Base-by-base conservation (phyloP, 2,329 filamentous ascomycete genomes). In the Penicillium hordei region DNA sequence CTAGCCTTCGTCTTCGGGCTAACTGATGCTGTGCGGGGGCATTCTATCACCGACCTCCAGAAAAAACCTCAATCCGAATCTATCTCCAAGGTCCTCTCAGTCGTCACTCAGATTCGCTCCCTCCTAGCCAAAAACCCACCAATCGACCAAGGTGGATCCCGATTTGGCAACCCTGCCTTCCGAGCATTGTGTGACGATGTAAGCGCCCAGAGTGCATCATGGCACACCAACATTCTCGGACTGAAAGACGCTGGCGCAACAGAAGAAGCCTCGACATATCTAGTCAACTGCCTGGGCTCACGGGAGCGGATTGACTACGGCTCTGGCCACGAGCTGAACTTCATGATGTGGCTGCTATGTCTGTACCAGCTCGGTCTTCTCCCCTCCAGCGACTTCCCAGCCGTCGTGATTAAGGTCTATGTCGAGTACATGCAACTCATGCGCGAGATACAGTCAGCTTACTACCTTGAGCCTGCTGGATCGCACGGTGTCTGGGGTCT, bases 401-500 rank as follows among this genome's bases (percentile, higher is more conserved):
- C 87, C 4, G 73, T 97, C 25, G 86, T 91, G 1, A 84, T 97
- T 46, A 80, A 84, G 56, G 85, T 97, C 55, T 96, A 97, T 72
- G 81, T 85, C 33, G 86, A 86, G 52, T 99, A 99, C 72, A 85
- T 99, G 45, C 77, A 80, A 49, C 81, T 97, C 55, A 96, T 97
- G 92, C 91, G 93, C 53, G 81, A 84, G 25, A 83, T 97, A 17
- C 94, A 99, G 75, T 87, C 86, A 62, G 91, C 91, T 3, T 99
- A 99, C 77, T 99, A 99, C 70, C 87, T 99, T 50, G 94, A 99
- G 70, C 94, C 94, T 2, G 94, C 94, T 0, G 94, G 94, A 15
- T 97, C 93, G 0, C 94, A 99, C 73, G 94, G 94, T 40, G 94
- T 99, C 25, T 99, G 94, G 94, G 94, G 94, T 19, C 80, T 99